A percentile compares a stretch with the other conserved stretches of the same genome.
phyloP scores from a whole-genome alignment of 768 basidiomycete genomes.

The Rossbeevera mucosa region DNA sequence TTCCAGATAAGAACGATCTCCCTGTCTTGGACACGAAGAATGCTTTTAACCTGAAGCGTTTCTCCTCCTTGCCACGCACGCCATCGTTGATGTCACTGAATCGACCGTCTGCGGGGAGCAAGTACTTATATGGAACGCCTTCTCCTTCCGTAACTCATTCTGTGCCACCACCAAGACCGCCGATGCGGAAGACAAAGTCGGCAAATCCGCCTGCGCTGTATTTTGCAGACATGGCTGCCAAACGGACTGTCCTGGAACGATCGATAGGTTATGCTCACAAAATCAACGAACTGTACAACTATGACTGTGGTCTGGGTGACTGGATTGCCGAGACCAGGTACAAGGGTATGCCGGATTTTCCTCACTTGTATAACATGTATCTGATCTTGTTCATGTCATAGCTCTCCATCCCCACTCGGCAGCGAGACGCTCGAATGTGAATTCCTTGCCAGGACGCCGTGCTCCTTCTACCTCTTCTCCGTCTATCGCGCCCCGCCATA shows the following conservation, averaged over 20 bases:
- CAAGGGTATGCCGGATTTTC: slow-evolving; percentile 41
- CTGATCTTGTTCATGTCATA: slow-evolving; percentile 5
- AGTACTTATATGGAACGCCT: slow-evolving; percentile 22
- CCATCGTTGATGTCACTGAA: slow-evolving; percentile 51
- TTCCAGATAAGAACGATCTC: slow-evolving; percentile 27
- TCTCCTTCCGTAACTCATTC: slow-evolving; percentile 35
- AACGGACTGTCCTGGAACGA: slow-evolving; percentile 59
- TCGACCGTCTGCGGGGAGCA: slow-evolving; percentile 21
- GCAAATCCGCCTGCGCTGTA: slow-evolving; percentile 64
- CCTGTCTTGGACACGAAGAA: slow-evolving; percentile 24
- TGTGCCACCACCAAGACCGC: slow-evolving; percentile 13
- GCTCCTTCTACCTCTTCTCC: slow-evolving; percentile 40
- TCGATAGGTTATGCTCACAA: slow-evolving; percentile 72
- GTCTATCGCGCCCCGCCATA: slow-evolving; percentile 56
- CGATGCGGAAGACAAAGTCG: slow-evolving; percentile 32
- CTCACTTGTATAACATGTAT: background rate
- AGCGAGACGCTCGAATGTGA: slow-evolving; percentile 27
- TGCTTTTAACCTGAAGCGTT: slow-evolving; percentile 37
- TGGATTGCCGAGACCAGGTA: slow-evolving; percentile 61
- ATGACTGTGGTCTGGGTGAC: slow-evolving; percentile 72
- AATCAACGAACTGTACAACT: slow-evolving; percentile 74
- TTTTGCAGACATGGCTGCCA: slow-evolving; percentile 56
- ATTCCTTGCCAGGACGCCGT: slow-evolving; percentile 18
- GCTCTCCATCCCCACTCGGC: slow-evolving; percentile 21
- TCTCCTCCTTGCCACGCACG: slow-evolving; percentile 60